These are phyloP conservation scores for Vitis labrusca DNA, from an alignment of 164 flowering plant species.

Conservation along the genomic window DNA sequence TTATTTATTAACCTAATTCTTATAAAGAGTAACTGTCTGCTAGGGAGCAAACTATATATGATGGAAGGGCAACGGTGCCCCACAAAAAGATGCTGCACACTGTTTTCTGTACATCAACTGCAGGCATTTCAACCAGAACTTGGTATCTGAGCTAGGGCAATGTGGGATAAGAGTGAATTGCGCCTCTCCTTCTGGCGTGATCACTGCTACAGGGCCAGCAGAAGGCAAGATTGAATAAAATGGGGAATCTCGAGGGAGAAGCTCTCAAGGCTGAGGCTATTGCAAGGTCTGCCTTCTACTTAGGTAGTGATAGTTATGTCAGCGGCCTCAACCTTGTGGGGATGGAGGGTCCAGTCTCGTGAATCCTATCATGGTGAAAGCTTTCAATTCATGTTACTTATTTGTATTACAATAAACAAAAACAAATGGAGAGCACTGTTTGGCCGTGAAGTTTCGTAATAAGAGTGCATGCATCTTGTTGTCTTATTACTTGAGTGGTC, in stretches of 20 bases:
- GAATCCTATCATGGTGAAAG: slow-evolving; percentile 1
- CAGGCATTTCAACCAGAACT: slow-evolving; percentile 10
- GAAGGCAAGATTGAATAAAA: slow-evolving; percentile 10
- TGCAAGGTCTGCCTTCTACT: slow-evolving; percentile 42
- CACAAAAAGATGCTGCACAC: neutral
- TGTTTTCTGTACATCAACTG: slow-evolving; percentile 1
- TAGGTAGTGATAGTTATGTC: slow-evolving; percentile 39
- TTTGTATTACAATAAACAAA: no score
- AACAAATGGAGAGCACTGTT: no score
- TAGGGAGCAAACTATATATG: neutral
- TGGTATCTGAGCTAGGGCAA: slow-evolving; percentile 12
- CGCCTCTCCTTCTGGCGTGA: slow-evolving; percentile 14
- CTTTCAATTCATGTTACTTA: no score
- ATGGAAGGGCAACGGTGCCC: slow-evolving; percentile 10
- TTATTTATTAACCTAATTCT: no score
- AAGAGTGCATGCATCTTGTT: no score
- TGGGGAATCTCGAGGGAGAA: slow-evolving; percentile 26
- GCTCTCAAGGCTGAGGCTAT: slow-evolving; percentile 24
- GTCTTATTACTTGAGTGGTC: no score
- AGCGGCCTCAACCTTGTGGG: slow-evolving; percentile 35
- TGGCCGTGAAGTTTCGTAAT: no score
- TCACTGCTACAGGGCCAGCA: slow-evolving; percentile 9
- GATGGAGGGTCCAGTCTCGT: slow-evolving; percentile 36
- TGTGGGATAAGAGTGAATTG: slow-evolving; percentile 12
- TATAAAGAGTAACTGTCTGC: no score